Base-by-base conservation (phyloP, 2,329 filamentous ascomycete genomes). In the Mycosphaerella arachidis region DNA sequence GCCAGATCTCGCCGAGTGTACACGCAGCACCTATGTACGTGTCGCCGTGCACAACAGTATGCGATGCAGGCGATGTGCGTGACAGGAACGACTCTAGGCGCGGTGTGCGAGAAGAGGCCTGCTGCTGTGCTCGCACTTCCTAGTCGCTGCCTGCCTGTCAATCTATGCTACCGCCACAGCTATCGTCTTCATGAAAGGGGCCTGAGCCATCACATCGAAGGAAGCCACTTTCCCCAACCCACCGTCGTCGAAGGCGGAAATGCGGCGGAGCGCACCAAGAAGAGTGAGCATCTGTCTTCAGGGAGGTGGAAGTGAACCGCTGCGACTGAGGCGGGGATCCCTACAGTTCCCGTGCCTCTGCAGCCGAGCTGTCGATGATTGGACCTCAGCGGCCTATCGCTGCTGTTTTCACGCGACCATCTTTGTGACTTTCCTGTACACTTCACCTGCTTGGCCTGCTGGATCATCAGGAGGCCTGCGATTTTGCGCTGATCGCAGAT, bases 31-130 rank as follows among this genome's bases (percentile, higher is more conserved):
- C 52, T 54, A 31, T 55, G 48, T 53, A 60, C 62, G 62, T 61
- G 59, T 61, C 51, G 43, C 56, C 29, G 55, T 31, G 48, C 57
- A 60, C 61, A 56, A 55, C 63, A 63, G 24, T 29, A 50, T 55
- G 40, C 37, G 30, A n/a, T 48, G 35, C 27, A 35, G 54, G 24
- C 37, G 16, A 33, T 33, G 35, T 46, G 29, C 18, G 48, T 29
- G 37, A 51, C 46, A 18, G 30, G 51, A 20, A 18, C 27, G 53
- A 56, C 56, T 27, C 20, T 20, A n/a, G 58, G 35, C 18, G n/a
- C 27, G 8, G 48, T 35, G 24, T 51, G n/a, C n/a, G 29, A 52
- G 56, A 37, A 29, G 56, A 46, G 48, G 30, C 5, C 8, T 52
- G 50, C 50, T 52, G 30, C 50, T 30, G 30, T 30, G 30, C 24